Conservation (phyloP, 768 basidiomycete genomes). For the Termitomyces sp. region DNA sequence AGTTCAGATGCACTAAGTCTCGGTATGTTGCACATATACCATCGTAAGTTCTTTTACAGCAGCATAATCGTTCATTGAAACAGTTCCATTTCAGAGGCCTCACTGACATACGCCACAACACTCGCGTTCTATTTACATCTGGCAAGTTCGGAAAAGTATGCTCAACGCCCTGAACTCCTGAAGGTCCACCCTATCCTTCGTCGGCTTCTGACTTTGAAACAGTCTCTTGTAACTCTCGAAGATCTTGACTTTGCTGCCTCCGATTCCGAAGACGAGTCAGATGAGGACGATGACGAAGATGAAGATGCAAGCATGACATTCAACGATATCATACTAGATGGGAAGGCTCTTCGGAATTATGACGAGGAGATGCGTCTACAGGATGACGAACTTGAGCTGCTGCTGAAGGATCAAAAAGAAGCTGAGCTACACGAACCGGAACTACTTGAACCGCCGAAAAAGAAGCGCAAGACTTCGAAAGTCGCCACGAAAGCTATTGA, state of each 20-base stretch:
- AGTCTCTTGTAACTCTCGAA: conserved; percentile 76
- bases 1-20: conserved; percentile 48
- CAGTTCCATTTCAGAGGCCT: conserved; percentile 52
- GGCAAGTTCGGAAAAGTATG: conserved; percentile 62
- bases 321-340: conserved; percentile 33
- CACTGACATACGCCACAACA: conserved; percentile 84
- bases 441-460: conserved; percentile 44
- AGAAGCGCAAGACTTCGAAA: conserved; percentile 47
- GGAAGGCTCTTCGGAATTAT: conserved; percentile 37
- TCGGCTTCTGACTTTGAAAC: conserved; percentile 78
- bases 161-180: conserved; percentile 54
- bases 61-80: neutral
- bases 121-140: conserved; percentile 92
- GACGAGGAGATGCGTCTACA: conserved; percentile 29
- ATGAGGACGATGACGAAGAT: conserved; percentile 34
- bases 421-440: conserved; percentile 12
- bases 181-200: conserved; percentile 66
- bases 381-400: conserved; percentile 44
- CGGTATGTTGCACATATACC: conserved; percentile 79
- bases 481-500: conserved; percentile 30
- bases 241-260: conserved; percentile 63
- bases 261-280: conserved; percentile 39
- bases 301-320: conserved; percentile 24
- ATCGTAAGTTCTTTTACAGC: conserved; percentile 54
- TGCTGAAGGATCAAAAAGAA: conserved; percentile 40